Evolutionary conservation across 352 stramenopile genomes (phyloP).

Genomic region (Globisporangium apiculatum): DNA sequence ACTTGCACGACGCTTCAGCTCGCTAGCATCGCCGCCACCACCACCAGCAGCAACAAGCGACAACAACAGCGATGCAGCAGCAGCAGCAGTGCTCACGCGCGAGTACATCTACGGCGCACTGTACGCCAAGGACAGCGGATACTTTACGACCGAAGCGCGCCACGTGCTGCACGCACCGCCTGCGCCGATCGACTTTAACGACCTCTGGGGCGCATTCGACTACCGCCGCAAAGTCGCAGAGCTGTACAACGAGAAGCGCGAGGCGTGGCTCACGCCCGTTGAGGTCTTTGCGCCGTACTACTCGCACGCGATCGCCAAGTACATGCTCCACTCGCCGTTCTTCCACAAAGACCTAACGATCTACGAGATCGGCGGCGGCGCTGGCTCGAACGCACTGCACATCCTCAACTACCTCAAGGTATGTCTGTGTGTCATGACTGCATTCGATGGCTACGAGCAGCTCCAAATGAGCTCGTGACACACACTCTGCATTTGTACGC

Average conservation of each 20-base stretch:
- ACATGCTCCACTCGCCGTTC: conserved; percentile 80
- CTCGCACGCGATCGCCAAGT: conserved; percentile 81
- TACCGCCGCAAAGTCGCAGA: conserved; percentile 57
- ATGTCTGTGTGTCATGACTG: background rate
- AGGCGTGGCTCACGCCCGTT: conserved; percentile 88
- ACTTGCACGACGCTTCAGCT: background rate
- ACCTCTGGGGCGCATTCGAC: conserved; percentile 68
- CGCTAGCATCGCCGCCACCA: background rate
- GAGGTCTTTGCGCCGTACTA: conserved; percentile 87
- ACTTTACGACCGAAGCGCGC: conserved; percentile 73
- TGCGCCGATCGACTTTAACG: conserved; percentile 61
- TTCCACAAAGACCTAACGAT: conserved; percentile 51
- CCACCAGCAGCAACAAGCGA: background rate
- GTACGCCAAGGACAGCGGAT: conserved; percentile 70
- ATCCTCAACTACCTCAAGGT: conserved; percentile 85
- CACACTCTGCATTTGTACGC: background rate
- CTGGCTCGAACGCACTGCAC: conserved; percentile 85
- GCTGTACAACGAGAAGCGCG: conserved; percentile 58
- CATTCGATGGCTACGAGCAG: background rate
- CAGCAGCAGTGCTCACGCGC: conserved; percentile 45
- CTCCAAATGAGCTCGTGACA: background rate
- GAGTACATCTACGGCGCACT: conserved; percentile 82
- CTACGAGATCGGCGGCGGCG: conserved; percentile 84
- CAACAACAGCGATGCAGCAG: background rate
- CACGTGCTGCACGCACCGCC: conserved; percentile 67